Evolutionary conservation across 2,329 filamentous ascomycete genomes (phyloP).

Genomic region (Coniella lustricola): DNA sequence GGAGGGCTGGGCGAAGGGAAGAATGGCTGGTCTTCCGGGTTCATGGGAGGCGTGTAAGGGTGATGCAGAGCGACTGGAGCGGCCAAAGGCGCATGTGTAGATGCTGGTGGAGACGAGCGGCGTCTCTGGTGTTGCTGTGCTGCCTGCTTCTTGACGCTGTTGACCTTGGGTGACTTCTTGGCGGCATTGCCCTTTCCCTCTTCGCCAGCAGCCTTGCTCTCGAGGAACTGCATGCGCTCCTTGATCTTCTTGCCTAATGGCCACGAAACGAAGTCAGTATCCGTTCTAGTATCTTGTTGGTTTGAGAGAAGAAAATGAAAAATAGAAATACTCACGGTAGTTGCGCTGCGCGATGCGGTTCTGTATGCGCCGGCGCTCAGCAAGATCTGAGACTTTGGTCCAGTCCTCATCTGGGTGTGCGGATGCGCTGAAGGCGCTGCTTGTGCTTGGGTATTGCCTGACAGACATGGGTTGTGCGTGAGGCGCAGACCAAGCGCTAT

Average conservation of each 20-base stretch:
- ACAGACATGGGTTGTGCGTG: conserved; percentile 15
- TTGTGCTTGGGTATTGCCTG: conserved; percentile 47
- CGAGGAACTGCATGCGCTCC: conserved; percentile 78
- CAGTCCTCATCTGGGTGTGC: conserved; percentile 96
- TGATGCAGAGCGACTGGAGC: conserved; percentile 34
- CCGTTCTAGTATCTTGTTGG: background rate
- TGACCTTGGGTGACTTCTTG: conserved; percentile 40
- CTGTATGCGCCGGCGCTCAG: conserved; percentile 88
- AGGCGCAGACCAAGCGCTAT: conserved; percentile 13
- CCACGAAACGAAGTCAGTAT: background rate
- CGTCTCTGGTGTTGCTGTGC: conserved; percentile 21
- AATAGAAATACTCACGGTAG: conserved; percentile 62
- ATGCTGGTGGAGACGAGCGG: conserved; percentile 18
- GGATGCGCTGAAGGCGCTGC: conserved; percentile 89
- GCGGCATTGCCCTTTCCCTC: conserved; percentile 31
- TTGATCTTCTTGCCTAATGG: conserved; percentile 82
- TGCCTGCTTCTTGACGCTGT: conserved; percentile 23
- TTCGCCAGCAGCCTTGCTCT: conserved; percentile 60
- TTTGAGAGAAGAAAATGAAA: conserved; percentile 3
- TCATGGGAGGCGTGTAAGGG: conserved; percentile 57
- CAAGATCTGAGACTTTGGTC: conserved; percentile 97
- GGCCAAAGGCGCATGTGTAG: conserved; percentile 27
- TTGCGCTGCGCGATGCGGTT: conserved; percentile 97
- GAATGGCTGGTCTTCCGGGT: conserved; percentile 57
- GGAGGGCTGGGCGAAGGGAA: conserved; percentile 38